Conservation (phyloP, 495 filamentous ascomycete genomes). For the Lentithecium fluviatile region DNA sequence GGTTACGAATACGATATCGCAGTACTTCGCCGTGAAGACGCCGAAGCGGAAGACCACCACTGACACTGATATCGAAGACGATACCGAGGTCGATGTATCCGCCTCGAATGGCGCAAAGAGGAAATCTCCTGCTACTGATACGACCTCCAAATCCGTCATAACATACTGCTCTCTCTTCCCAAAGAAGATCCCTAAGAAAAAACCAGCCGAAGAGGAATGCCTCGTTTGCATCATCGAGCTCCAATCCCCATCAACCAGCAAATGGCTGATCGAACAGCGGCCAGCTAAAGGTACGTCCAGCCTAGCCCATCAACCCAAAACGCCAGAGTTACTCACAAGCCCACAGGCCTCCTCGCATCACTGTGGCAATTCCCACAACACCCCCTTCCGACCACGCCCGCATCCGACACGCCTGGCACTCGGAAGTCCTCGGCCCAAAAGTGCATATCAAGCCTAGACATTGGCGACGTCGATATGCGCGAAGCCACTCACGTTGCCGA, state of each 20-base stretch:
- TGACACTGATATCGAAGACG: not conserved
- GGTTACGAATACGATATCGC: constrained; percentile 12
- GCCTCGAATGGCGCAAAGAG: not conserved
- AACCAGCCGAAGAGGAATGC: constrained; percentile 23
- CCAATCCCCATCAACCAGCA: not conserved
- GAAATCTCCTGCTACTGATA: not conserved
- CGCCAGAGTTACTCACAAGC: not conserved
- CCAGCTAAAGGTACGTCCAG: constrained; percentile 26
- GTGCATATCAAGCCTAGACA: constrained; percentile 6
- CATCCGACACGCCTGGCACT: not conserved
- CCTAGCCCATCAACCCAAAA: not conserved
- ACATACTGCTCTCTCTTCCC: constrained; percentile 28
- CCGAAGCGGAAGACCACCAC: not conserved
- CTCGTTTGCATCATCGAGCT: constrained; percentile 20
- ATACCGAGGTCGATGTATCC: not conserved
- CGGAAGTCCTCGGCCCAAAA: constrained; percentile 14
- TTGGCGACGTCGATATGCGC: not conserved
- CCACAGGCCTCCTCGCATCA: constrained; percentile 22
- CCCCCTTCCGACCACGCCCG: constrained; percentile 5
- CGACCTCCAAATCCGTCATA: not conserved
- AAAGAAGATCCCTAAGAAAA: constrained; percentile 26
- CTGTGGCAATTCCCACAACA: constrained; percentile 31
- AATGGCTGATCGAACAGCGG: constrained; percentile 27
- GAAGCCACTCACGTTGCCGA: constrained; percentile 12
- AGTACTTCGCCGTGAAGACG: constrained; percentile 10